A percentile compares a stretch with the other conserved stretches of the same genome.
Conservation (phyloP, 164 flowering plant species). For the Tinospora cordifolia region DNA sequence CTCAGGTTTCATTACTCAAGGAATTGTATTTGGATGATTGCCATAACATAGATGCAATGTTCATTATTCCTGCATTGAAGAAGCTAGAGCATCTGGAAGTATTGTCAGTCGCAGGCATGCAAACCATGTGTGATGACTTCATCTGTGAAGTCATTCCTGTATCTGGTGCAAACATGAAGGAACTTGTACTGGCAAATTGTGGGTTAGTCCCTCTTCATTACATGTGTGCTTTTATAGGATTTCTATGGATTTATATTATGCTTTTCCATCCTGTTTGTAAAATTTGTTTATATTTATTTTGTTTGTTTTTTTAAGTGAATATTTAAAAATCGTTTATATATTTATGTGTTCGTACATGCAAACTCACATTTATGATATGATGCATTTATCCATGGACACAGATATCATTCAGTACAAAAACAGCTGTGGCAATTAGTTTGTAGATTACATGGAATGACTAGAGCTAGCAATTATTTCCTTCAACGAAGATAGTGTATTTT, state of each 20-base stretch:
- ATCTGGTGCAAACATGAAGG: constrained; percentile 53
- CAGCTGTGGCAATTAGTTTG: too few species aligned
- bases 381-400: too few species aligned
- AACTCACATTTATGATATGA: too few species aligned
- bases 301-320: too few species aligned
- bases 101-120: constrained; percentile 51
- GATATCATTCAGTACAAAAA: too few species aligned
- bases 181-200: constrained; percentile 61
- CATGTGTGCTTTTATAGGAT: background rate
- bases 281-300: background rate
- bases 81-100: constrained; percentile 55
- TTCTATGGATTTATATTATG: background rate
- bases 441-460: too few species aligned
- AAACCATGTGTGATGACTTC: constrained; percentile 54
- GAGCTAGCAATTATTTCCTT: too few species aligned
- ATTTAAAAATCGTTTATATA: too few species aligned
- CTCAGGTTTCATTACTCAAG: constrained; percentile 43
- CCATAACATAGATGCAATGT: constrained; percentile 48
- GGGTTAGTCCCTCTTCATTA: constrained; percentile 32
- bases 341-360: too few species aligned
- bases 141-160: constrained; percentile 30
- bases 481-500: too few species aligned
- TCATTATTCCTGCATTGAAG: constrained; percentile 50
- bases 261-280: background rate
- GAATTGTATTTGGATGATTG: constrained; percentile 77